phyloP scores from a whole-genome alignment of 2,329 filamentous ascomycete species.

The Colletotrichum gigasporum region DNA sequence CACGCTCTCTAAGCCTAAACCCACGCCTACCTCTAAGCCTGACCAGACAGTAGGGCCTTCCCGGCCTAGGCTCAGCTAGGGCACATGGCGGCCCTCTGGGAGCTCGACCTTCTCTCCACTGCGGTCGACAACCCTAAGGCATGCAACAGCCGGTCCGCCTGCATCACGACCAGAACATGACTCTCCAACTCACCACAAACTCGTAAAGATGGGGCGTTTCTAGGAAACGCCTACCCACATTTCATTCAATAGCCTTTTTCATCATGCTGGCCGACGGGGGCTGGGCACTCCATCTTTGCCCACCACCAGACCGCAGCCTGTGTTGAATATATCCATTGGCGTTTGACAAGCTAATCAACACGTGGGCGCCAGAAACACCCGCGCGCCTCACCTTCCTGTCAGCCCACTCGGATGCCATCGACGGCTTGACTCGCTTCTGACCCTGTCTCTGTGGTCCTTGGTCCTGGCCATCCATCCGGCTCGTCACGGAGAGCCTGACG shows the following conservation, averaged over 20 bases:
- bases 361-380: slow-evolving; percentile 10
- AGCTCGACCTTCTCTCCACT: neutral
- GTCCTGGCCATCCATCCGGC: no score
- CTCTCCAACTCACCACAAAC: slow-evolving; percentile 10
- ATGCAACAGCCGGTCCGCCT: slow-evolving; percentile 18
- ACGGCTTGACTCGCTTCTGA: neutral
- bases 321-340: neutral
- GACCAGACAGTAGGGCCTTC: neutral
- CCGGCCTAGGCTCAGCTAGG: neutral
- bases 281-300: neutral
- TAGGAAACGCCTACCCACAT: slow-evolving; percentile 15
- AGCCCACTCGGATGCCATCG: neutral
- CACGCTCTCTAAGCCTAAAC: neutral
- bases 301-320: neutral
- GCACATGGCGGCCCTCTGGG: neutral
- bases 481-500: no score
- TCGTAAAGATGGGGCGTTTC: slow-evolving; percentile 26
- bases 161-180: slow-evolving; percentile 16
- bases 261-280: neutral
- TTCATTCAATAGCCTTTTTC: slow-evolving; percentile 20
- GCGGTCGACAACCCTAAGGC: slow-evolving; percentile 9
- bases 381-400: neutral
- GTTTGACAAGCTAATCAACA: slow-evolving; percentile 9
- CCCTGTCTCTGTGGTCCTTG: neutral
- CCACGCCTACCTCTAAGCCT: neutral